Conservation (phyloP, 2,329 filamentous ascomycete species). For the Fusarium verrucosum region DNA sequence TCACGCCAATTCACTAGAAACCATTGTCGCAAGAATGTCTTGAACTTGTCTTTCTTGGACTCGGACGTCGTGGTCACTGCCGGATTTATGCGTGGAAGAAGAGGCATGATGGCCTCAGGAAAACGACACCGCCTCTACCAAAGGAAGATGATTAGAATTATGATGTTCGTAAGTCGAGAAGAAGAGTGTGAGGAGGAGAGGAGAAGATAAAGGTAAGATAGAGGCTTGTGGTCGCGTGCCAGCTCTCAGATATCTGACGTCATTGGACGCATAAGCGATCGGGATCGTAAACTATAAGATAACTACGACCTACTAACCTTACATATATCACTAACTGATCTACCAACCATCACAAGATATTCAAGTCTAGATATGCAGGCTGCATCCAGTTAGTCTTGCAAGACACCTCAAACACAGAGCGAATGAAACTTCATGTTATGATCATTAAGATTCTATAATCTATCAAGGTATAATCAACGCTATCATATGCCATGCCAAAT, state of each 20-base stretch:
- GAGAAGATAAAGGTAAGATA: background rate
- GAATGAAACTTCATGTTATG: background rate
- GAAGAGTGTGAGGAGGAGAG: background rate
- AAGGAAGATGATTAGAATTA: background rate
- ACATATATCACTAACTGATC: too few species aligned
- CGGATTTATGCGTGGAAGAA: constrained; percentile 23
- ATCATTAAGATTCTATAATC: background rate
- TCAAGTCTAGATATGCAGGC: too few species aligned
- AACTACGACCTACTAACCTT: too few species aligned
- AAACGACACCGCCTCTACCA: background rate
- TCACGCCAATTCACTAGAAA: constrained; percentile 67
- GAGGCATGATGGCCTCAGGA: constrained; percentile 31
- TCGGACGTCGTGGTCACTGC: constrained; percentile 5
- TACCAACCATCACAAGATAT: too few species aligned
- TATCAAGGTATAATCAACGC: background rate
- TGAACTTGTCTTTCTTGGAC: constrained; percentile 14
- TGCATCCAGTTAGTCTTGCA: too few species aligned
- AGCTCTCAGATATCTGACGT: constrained; percentile 24
- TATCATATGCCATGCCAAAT: background rate
- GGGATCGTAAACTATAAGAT: constrained; percentile 2
- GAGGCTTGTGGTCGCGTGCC: constrained; percentile 21
- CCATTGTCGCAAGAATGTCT: constrained; percentile 57
- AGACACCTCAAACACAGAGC: background rate
- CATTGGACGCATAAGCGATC: constrained; percentile 20
- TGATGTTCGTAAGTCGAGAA: background rate